Percentiles rank a stretch among this genome's conserved stretches.
Evolutionary conservation across 805 yeast species (phyloP).

Genomic region (Hemisphaericaspora nanyangensis): DNA sequence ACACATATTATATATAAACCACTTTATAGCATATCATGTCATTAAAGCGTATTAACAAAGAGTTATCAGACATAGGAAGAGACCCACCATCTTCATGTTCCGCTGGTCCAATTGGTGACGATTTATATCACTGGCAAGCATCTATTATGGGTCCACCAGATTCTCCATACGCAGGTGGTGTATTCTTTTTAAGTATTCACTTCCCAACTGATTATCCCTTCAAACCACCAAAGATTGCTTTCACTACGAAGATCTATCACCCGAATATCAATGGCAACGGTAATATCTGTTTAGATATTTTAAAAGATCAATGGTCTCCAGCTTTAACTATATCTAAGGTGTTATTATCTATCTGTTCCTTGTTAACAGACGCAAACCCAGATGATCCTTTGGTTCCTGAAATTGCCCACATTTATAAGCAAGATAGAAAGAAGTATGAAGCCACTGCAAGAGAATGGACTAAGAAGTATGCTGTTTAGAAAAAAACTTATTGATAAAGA

Average conservation of each 20-base stretch:
- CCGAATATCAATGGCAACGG: constrained; percentile 97
- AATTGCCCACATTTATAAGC: constrained; percentile 93
- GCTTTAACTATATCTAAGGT: constrained; percentile 96
- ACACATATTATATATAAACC: too few relatives aligned
- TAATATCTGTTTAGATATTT: constrained; percentile 91
- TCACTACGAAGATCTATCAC: constrained; percentile 95
- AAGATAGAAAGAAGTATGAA: constrained; percentile 90
- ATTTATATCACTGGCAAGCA: constrained; percentile 98
- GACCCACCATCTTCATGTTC: constrained; percentile 99
- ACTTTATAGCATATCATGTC: too few relatives aligned
- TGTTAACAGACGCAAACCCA: constrained; percentile 96
- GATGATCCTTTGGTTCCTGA: constrained; percentile 99
- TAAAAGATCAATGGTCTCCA: constrained; percentile 99
- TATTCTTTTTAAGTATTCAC: constrained; percentile 90
- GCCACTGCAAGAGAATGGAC: constrained; percentile 99
- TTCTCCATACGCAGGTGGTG: constrained; percentile 86
- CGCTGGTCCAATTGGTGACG: constrained; percentile 98
- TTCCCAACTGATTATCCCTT: constrained; percentile 99
- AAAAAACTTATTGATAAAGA: too few relatives aligned
- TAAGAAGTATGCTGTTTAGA: constrained; percentile 87
- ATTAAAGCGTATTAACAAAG: constrained; percentile 92
- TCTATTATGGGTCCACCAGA: constrained; percentile 99
- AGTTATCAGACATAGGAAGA: constrained; percentile 91
- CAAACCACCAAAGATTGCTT: constrained; percentile 88
- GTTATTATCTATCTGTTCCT: constrained; percentile 87